Evolutionary conservation across 2,329 filamentous ascomycete species (phyloP).

Genomic region (Fusarium sp.): DNA sequence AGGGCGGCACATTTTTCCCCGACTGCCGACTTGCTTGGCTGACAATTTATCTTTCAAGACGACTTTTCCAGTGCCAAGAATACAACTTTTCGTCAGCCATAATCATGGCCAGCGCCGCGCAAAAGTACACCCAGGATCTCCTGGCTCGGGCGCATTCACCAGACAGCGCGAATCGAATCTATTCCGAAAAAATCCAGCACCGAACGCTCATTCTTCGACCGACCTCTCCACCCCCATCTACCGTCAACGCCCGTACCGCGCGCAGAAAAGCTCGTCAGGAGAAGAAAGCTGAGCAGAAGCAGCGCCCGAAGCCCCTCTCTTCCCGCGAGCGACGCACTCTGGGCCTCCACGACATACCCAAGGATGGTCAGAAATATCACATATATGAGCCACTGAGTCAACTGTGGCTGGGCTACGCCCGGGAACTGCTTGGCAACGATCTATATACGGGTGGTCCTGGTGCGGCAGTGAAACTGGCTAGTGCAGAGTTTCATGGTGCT

Average conservation of each 20-base stretch:
- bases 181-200: slow-evolving; percentile 83
- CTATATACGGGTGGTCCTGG: slow-evolving; percentile 65
- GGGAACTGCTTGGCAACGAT: slow-evolving; percentile 78
- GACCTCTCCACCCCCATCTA: slow-evolving; percentile 72
- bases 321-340: slow-evolving; percentile 80
- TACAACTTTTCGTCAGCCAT: background rate
- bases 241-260: slow-evolving; percentile 66
- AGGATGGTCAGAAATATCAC: slow-evolving; percentile 70
- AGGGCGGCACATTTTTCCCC: slow-evolving; percentile 26
- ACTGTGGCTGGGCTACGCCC: slow-evolving; percentile 88
- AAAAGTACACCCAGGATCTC: slow-evolving; percentile 69
- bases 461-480: slow-evolving; percentile 80
- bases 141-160: slow-evolving; percentile 84
- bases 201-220: slow-evolving; percentile 84
- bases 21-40: background rate
- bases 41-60: slow-evolving; percentile 15
- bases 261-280: slow-evolving; percentile 62
- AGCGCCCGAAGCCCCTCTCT: slow-evolving; percentile 77
- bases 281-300: slow-evolving; percentile 60
- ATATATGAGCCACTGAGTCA: slow-evolving; percentile 82
- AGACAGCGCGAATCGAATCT: slow-evolving; percentile 76
- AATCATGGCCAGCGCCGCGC: slow-evolving; percentile 51
- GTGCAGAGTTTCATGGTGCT: slow-evolving; percentile 92
- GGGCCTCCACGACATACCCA: slow-evolving; percentile 80
- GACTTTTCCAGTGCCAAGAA: background rate